A percentile compares a stretch with the other conserved stretches of the same genome.
Evolutionary conservation across 176 grass and related monocot species (phyloP).

Genomic region (Oropetium thomaeum): DNA sequence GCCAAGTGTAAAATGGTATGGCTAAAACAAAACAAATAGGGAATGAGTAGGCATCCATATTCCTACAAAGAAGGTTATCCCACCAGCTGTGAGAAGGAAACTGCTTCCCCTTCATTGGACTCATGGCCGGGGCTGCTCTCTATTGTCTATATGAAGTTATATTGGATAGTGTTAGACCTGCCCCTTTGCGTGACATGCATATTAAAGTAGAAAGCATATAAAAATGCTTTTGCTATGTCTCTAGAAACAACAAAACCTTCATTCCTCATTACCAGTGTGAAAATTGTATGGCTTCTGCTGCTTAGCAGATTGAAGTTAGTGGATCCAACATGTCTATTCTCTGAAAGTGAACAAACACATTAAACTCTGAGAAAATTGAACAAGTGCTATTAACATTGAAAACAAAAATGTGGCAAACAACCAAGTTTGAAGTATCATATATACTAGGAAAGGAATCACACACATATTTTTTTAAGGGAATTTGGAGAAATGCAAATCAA

Average conservation of each 20-base stretch:
- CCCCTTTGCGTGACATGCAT: background rate
- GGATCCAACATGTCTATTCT: conserved; percentile 82
- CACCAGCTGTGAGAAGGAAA: conserved; percentile 80
- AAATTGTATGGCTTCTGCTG: conserved; percentile 95
- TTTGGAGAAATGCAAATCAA: conserved; percentile 5
- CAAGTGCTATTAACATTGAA: background rate
- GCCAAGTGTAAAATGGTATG: background rate
- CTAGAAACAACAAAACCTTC: background rate
- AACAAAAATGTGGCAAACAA: conserved; percentile 1
- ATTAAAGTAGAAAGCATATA: background rate
- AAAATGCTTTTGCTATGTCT: background rate
- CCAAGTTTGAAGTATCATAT: background rate
- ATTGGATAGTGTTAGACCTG: background rate
- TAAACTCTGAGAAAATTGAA: conserved; percentile 8
- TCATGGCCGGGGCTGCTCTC: conserved; percentile 67
- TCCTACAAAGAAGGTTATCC: conserved; percentile 15
- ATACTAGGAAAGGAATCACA: background rate
- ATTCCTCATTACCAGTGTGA: conserved; percentile 65
- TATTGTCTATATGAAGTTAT: conserved; percentile 54
- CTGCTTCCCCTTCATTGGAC: conserved; percentile 60
- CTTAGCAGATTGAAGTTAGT: conserved; percentile 84
- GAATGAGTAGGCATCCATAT: background rate
- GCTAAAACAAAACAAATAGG: background rate
- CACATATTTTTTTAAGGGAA: background rate
- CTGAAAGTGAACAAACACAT: conserved; percentile 31